Percentiles rank a stretch among this genome's conserved stretches.
Conservation (phyloP, 805 yeast species). For the Monosporozyma aerobia region DNA sequence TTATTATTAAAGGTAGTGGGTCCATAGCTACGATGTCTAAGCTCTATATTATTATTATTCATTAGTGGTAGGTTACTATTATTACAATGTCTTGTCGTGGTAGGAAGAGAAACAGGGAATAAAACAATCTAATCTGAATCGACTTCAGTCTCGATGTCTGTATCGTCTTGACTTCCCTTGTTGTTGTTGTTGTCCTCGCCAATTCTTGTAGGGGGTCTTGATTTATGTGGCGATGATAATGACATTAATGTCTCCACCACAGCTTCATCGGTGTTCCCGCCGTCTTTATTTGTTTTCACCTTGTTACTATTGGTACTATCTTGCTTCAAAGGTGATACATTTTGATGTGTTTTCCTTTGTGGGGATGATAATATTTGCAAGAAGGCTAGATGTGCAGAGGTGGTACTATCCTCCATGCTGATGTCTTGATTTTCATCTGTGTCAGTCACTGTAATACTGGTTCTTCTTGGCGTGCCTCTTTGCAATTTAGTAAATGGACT, state of each 20-base stretch:
- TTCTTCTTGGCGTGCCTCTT: not conserved
- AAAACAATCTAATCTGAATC: not conserved
- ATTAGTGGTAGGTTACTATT: not conserved
- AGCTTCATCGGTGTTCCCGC: slow-evolving; percentile 32
- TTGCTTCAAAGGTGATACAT: slow-evolving; percentile 7
- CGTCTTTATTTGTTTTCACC: not conserved
- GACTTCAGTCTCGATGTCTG: slow-evolving; percentile 8
- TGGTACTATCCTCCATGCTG: slow-evolving; percentile 16
- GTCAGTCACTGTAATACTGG: not conserved
- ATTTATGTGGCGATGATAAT: slow-evolving; percentile 30
- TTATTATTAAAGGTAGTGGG: not conserved
- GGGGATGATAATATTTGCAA: slow-evolving; percentile 29
- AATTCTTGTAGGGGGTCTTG: slow-evolving; percentile 9
- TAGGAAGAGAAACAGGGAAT: not conserved
- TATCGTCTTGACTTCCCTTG: not conserved
- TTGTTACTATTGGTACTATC: not conserved
- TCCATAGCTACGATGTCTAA: too few relatives aligned
- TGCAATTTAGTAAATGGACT: slow-evolving; percentile 3
- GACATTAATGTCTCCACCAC: slow-evolving; percentile 37
- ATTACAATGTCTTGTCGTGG: not conserved
- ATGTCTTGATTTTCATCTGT: slow-evolving; percentile 5
- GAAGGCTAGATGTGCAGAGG: slow-evolving; percentile 35
- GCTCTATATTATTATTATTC: not conserved
- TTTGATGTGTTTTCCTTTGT: not conserved
- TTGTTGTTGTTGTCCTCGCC: not conserved